phyloP scores from a whole-genome alignment of 2,329 filamentous ascomycete species.

The Alternaria consortialis region DNA sequence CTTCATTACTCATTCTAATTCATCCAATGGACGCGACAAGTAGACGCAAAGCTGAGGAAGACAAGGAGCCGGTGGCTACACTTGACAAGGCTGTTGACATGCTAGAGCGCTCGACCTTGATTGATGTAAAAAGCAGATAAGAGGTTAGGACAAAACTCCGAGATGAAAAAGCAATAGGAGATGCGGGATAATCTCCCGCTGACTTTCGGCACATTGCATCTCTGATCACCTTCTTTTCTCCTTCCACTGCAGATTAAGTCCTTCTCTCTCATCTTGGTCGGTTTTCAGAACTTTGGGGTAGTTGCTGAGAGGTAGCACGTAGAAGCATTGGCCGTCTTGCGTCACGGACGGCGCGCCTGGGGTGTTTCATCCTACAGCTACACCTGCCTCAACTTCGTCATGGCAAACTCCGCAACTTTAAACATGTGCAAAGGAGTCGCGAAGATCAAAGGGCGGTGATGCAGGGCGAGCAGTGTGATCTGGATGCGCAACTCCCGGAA shows the following conservation, averaged over 20 bases:
- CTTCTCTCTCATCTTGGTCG: neutral
- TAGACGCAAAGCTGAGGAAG: neutral
- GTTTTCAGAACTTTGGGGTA: neutral
- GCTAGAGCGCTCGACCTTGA: neutral
- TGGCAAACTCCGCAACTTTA: constrained; percentile 3
- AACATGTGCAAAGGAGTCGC: neutral
- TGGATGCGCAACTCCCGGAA: neutral
- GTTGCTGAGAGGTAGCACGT: neutral
- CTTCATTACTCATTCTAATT: neutral
- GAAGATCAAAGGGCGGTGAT: neutral
- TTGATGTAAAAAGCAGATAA: neutral
- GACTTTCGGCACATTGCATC: neutral
- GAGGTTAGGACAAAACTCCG: neutral
- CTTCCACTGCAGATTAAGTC: neutral
- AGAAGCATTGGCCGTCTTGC: neutral
- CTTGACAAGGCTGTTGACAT: neutral
- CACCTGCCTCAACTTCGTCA: neutral
- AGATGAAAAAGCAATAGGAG: neutral
- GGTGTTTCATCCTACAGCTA: neutral
- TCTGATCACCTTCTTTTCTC: neutral
- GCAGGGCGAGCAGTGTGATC: neutral
- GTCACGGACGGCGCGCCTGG: neutral
- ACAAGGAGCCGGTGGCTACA: neutral
- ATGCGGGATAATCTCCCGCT: neutral
- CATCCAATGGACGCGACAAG: neutral